phyloP scores from a whole-genome alignment of 2,329 filamentous ascomycete genomes.

The Neonectria coccinea region DNA sequence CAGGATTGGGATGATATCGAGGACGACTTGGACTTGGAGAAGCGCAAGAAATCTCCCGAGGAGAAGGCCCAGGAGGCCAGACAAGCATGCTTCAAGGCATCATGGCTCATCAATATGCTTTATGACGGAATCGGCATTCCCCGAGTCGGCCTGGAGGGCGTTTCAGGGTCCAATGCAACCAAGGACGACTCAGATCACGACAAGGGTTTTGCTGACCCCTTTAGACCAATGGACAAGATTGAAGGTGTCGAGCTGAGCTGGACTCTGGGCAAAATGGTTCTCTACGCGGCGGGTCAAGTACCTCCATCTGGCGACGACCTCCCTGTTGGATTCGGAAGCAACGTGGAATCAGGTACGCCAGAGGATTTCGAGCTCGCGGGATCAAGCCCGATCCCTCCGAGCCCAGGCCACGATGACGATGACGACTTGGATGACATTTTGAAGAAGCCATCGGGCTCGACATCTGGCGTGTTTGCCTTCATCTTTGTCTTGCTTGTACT shows the following conservation, averaged over 20 bases:
- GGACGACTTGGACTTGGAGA: conserved; percentile 70
- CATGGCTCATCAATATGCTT: conserved; percentile 96
- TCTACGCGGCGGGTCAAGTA: conserved; percentile 92
- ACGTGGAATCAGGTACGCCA: conserved; percentile 73
- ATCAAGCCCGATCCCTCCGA: conserved; percentile 57
- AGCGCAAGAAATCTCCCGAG: conserved; percentile 78
- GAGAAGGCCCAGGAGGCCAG: conserved; percentile 83
- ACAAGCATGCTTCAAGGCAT: conserved; percentile 96
- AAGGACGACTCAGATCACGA: conserved; percentile 75
- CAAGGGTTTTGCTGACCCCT: conserved; percentile 81
- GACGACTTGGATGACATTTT: conserved; percentile 74
- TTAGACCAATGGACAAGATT: conserved; percentile 94
- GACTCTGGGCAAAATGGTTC: conserved; percentile 95
- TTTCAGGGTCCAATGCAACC: conserved; percentile 75
- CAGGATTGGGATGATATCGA: conserved; percentile 85
- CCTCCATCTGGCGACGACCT: conserved; percentile 69
- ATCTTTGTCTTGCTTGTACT: conserved; percentile 77
- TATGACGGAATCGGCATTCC: conserved; percentile 97
- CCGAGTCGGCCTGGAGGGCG: conserved; percentile 80
- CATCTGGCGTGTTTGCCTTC: conserved; percentile 82
- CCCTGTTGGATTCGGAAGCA: conserved; percentile 94
- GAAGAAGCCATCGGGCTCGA: conserved; percentile 74
- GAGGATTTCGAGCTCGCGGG: conserved; percentile 87
- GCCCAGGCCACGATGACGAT: conserved; percentile 57
- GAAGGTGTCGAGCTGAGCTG: conserved; percentile 93